Evolutionary conservation across 495 filamentous ascomycete genomes (phyloP).

Genomic region (Tuber umbilicatum): DNA sequence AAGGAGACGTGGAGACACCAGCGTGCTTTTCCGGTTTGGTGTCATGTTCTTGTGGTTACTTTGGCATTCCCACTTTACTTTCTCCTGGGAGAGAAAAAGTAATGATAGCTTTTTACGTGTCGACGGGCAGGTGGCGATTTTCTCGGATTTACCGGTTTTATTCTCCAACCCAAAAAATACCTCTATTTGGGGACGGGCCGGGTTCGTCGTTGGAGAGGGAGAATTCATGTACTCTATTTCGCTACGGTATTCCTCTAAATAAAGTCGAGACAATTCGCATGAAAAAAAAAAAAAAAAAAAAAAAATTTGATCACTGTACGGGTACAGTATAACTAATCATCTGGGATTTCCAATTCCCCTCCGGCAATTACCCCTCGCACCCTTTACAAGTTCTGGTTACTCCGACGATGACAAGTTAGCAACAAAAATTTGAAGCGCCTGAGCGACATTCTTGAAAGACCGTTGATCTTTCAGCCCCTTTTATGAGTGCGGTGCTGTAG

Average conservation of each 20-base stretch:
- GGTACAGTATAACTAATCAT: too few species aligned
- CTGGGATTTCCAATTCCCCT: too few species aligned
- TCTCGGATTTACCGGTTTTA: background rate
- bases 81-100: background rate
- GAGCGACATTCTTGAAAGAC: too few species aligned
- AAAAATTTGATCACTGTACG: background rate
- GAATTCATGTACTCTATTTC: background rate
- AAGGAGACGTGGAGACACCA: constrained; percentile 18
- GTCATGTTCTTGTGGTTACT: background rate
- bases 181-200: background rate
- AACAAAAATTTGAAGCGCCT: too few species aligned
- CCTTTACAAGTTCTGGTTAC: too few species aligned
- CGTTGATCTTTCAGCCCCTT: too few species aligned
- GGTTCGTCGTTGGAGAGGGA: background rate
- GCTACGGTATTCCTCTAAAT: background rate
- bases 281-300: background rate
- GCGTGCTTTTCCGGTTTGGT: background rate
- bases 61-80: background rate
- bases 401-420: too few species aligned
- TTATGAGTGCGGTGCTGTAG: too few species aligned
- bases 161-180: background rate
- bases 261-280: background rate
- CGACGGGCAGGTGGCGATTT: constrained; percentile 5
- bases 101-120: background rate
- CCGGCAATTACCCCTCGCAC: too few species aligned